Evolutionary conservation across 164 flowering plant genomes (phyloP), one percentile per base, ranked within the genome.

Genomic region (Berberis thunbergii): DNA sequence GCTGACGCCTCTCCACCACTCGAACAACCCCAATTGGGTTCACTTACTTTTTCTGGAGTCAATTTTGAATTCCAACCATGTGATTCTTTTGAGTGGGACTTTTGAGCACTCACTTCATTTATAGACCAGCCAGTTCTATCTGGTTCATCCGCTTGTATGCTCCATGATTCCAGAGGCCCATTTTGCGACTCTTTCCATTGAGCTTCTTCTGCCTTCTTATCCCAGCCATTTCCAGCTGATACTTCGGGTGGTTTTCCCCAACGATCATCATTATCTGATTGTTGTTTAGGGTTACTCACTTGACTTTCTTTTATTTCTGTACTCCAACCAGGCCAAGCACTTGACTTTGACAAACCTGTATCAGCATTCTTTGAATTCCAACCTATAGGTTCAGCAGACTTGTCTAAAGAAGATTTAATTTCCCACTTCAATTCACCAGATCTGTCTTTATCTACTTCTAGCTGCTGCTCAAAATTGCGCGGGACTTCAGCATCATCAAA

Each of bases 401-500:
- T 58, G 45, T 55, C 48, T 48, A 12, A 26, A 39, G 69, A 26
- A 12, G 74, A 49, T 45, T 46, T 69, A 2, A 45, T 65, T 41
- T 71, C 81, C 87, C 87, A 83, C 48, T 63, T 69, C 41, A 77
- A 72, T 53, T 62, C 57, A 45, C 58, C 66, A 10, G 67, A 45
- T 13, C 54, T 57, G 43, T 58, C 69, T 43, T 43, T 59, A 45
- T 70, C 64, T 7, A 41, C 8, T n/a, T n/a, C 9, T 44, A 54
- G 39, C 52, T 70, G 59, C 7, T 73, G 71, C 2, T 66, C 64
- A 54, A 49, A 53, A 50, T 50, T 45, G 6, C 63, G 49, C 40
- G 60, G 59, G 46, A 69, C 48, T 43, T 75, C 83, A 59, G 26
- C 72, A 41, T 90, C 92, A 67, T 94, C 96, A 74, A 91, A 91